Evolutionary conservation across 257 asterid genomes (phyloP).

Genomic region (Lantana camara): DNA sequence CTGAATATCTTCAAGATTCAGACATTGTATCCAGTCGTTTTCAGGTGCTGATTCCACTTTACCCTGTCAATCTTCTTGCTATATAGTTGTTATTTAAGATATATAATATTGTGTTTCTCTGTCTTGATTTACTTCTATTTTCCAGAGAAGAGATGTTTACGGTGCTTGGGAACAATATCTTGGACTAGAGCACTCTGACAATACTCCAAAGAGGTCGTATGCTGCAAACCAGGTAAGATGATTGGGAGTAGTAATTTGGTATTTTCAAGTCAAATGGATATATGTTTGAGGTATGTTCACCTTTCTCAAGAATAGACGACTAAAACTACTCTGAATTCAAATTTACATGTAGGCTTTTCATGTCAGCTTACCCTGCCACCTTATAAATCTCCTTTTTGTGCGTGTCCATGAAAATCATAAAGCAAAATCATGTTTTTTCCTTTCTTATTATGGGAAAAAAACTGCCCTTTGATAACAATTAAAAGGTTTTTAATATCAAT

Average conservation of each 20-base stretch:
- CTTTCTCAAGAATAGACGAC: not conserved
- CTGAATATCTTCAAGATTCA: constrained; percentile 64
- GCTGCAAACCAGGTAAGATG: constrained; percentile 62
- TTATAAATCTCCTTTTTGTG: too few relatives aligned
- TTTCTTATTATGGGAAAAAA: too few relatives aligned
- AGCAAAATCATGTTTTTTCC: too few relatives aligned
- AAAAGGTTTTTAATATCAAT: too few relatives aligned
- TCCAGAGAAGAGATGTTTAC: constrained; percentile 68
- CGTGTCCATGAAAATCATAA: too few relatives aligned
- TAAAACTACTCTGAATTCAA: too few relatives aligned
- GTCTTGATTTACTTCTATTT: constrained; percentile 23
- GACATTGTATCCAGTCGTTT: constrained; percentile 59
- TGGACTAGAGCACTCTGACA: constrained; percentile 73
- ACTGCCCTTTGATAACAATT: too few relatives aligned
- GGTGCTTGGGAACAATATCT: constrained; percentile 81
- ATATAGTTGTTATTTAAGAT: not conserved
- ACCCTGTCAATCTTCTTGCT: not conserved
- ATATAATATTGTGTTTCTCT: not conserved
- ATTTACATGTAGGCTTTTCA: too few relatives aligned
- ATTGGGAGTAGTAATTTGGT: not conserved
- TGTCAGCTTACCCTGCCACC: too few relatives aligned
- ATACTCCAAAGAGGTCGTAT: constrained; percentile 63
- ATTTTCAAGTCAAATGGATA: not conserved
- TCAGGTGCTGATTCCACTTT: constrained; percentile 41
- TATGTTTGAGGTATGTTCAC: not conserved